Conservation (phyloP, 2,329 filamentous ascomycete genomes). For the Lomentospora prolificans region DNA sequence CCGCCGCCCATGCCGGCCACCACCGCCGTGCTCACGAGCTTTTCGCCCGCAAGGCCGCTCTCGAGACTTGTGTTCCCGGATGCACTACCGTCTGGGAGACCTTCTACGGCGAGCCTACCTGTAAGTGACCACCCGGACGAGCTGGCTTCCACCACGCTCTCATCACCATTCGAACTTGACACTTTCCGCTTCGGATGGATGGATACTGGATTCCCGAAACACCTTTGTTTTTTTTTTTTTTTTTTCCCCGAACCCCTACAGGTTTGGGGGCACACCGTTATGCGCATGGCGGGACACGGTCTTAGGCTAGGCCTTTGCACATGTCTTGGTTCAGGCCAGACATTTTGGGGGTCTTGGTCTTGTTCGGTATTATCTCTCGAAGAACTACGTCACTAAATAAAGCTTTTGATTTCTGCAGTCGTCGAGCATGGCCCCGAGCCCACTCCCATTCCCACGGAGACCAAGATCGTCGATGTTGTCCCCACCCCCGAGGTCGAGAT, state of each 20-base stretch:
- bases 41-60: constrained; percentile 37
- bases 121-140: constrained; percentile 35
- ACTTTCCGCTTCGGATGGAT: no score
- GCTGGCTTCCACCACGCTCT: no score
- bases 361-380: no score
- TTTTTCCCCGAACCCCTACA: no score
- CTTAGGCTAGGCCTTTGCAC: no score
- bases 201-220: no score
- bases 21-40: constrained; percentile 57
- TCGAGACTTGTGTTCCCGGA: constrained; percentile 38
- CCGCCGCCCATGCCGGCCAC: constrained; percentile 29
- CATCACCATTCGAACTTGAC: no score
- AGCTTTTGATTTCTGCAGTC: not conserved
- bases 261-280: no score
- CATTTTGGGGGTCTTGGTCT: no score
- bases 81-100: constrained; percentile 70
- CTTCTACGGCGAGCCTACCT: constrained; percentile 54
- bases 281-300: no score
- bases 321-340: no score
- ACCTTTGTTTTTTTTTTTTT: no score
- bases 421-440: not conserved
- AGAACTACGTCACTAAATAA: not conserved
- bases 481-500: constrained; percentile 42
- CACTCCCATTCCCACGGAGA: not conserved
- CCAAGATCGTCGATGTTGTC: constrained; percentile 29